These are phyloP conservation scores for Citrus australasica DNA, from an alignment of 345 rosid species.

Conservation along the genomic window DNA sequence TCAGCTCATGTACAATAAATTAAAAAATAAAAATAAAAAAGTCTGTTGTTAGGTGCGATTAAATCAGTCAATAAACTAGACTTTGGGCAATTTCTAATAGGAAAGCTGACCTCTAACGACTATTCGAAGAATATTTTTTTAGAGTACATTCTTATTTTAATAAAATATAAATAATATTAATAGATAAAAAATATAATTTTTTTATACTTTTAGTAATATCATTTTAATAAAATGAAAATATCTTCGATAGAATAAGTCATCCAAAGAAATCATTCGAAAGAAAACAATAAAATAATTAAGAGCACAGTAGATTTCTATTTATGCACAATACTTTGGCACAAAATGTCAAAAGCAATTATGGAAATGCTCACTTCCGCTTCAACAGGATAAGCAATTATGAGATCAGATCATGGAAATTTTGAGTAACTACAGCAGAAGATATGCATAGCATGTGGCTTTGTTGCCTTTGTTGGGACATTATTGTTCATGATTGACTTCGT, in stretches of 20 bases:
- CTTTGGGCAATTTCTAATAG: background rate
- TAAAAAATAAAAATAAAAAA: background rate
- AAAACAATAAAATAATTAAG: constrained; percentile 5
- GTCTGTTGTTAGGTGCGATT: background rate
- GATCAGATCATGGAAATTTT: background rate
- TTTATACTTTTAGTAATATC: too few species aligned
- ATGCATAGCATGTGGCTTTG: constrained; percentile 7
- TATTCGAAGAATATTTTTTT: background rate
- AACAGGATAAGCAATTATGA: too few species aligned
- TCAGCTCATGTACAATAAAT: background rate
- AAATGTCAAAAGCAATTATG: constrained; percentile 15
- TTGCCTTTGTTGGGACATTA: constrained; percentile 18
- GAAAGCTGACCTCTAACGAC: background rate
- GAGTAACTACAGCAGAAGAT: constrained; percentile 8
- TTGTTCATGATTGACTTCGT: constrained; percentile 6
- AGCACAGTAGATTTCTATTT: constrained; percentile 9
- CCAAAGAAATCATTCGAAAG: too few species aligned
- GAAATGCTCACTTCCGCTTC: background rate
- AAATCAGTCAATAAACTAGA: background rate
- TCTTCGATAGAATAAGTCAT: too few species aligned
- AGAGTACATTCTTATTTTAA: too few species aligned
- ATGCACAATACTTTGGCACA: background rate
- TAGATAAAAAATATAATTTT: too few species aligned
- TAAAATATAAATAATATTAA: too few species aligned
- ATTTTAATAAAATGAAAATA: too few species aligned